A percentile compares a stretch with the other conserved stretches of the same genome.
These are phyloP conservation scores for Oropetium thomaeum DNA, from an alignment of 176 grass and related monocot genomes.

Conservation along the genomic window DNA sequence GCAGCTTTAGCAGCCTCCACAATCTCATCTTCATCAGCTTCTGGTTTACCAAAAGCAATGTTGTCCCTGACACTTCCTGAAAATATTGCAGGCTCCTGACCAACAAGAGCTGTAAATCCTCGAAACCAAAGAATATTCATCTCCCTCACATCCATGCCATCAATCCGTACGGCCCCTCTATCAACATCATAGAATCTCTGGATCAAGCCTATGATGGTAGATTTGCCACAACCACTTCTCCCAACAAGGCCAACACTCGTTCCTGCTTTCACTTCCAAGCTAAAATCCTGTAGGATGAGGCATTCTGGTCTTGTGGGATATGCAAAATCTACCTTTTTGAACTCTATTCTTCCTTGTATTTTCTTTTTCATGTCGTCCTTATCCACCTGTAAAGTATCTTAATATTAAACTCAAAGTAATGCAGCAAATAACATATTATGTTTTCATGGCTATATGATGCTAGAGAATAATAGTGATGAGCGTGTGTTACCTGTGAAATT, in stretches of 20 bases:
- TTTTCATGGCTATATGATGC: background rate
- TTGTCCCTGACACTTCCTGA: constrained; percentile 85
- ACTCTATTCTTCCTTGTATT: constrained; percentile 86
- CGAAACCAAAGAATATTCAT: constrained; percentile 86
- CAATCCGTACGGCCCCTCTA: constrained; percentile 68
- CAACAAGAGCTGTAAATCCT: constrained; percentile 83
- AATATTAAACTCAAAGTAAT: constrained; percentile 12
- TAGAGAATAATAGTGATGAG: background rate
- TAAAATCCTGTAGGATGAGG: constrained; percentile 86
- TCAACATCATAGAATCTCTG: constrained; percentile 98
- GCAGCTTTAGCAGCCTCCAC: constrained; percentile 81
- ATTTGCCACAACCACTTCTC: constrained; percentile 94
- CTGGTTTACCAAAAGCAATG: constrained; percentile 92
- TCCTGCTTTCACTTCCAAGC: constrained; percentile 88
- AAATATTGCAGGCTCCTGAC: constrained; percentile 93
- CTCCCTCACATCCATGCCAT: constrained; percentile 75
- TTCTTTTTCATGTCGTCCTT: constrained; percentile 52
- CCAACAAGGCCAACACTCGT: constrained; percentile 87
- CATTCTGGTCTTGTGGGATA: constrained; percentile 86
- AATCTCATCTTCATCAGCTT: constrained; percentile 87
- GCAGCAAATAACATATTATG: background rate
- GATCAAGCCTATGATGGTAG: constrained; percentile 89
- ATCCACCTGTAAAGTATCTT: constrained; percentile 48
- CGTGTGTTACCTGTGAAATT: constrained; percentile 51
- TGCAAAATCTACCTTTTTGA: constrained; percentile 89